A percentile compares a stretch with the other conserved stretches of the same genome.
Conservation (phyloP, 2,329 filamentous ascomycete genomes). For the Lecanosticta acicola region DNA sequence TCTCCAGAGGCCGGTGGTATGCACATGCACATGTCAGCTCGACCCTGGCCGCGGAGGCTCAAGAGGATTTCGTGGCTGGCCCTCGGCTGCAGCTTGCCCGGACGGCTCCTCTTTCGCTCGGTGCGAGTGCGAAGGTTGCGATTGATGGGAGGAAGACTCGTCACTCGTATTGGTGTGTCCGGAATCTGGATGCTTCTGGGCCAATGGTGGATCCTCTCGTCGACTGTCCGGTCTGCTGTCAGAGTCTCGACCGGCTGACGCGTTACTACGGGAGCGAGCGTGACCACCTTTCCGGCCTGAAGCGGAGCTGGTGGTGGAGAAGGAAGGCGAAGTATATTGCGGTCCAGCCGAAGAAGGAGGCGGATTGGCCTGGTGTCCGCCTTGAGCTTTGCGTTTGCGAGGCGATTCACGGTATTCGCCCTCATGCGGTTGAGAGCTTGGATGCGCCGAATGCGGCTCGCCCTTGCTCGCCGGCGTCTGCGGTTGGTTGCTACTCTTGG, state of each 20-base stretch:
- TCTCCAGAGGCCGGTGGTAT: not conserved
- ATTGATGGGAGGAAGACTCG: not conserved
- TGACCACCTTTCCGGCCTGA: conserved; percentile 54
- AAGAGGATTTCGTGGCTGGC: conserved; percentile 12
- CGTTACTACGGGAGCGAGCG: conserved; percentile 60
- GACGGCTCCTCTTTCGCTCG: conserved; percentile 6
- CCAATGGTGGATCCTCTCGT: conserved; percentile 17
- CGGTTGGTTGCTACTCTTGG: conserved; percentile 54
- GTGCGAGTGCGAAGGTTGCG: not conserved
- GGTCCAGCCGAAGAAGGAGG: conserved; percentile 48
- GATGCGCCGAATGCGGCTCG: conserved; percentile 46
- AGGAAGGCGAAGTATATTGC: conserved; percentile 45
- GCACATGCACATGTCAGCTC: conserved; percentile 11
- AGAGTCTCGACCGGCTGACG: conserved; percentile 39
- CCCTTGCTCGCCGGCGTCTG: conserved; percentile 64
- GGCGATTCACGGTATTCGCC: conserved; percentile 67
- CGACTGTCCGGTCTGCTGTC: conserved; percentile 22
- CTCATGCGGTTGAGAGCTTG: conserved; percentile 45
- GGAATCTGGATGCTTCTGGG: conserved; percentile 6
- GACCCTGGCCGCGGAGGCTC: conserved; percentile 17
- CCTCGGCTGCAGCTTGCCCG: conserved; percentile 1
- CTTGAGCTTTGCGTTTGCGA: conserved; percentile 73
- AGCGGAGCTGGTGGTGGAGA: conserved; percentile 52
- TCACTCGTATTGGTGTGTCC: conserved; percentile 4
- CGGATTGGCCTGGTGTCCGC: conserved; percentile 47